Conservation (phyloP, 2,329 filamentous ascomycete genomes). For the Chaetomium olivaceum region DNA sequence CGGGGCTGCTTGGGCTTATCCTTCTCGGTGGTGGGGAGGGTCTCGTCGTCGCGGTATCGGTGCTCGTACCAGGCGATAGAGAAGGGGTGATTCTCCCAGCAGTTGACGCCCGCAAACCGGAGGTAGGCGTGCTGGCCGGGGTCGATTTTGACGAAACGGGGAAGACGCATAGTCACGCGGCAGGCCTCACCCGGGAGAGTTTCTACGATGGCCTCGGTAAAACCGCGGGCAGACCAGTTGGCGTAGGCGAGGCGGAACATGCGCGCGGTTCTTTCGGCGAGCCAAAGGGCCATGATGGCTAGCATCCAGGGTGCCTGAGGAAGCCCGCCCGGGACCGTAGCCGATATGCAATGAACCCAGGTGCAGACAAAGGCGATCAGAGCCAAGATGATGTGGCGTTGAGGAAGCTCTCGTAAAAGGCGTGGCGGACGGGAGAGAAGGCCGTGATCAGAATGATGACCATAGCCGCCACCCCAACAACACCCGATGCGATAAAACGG, state of each 20-base stretch:
- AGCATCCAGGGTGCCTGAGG: constrained; percentile 75
- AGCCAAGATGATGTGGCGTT: constrained; percentile 80
- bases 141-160: constrained; percentile 64
- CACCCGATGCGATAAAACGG: constrained; percentile 62
- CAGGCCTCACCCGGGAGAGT: constrained; percentile 68
- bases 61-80: constrained; percentile 74
- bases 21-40: constrained; percentile 33
- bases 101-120: constrained; percentile 64
- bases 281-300: constrained; percentile 75
- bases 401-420: constrained; percentile 96
- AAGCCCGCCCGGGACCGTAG: constrained; percentile 64
- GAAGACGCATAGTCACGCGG: constrained; percentile 69
- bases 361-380: constrained; percentile 67
- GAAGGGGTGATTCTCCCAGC: constrained; percentile 77
- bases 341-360: constrained; percentile 74
- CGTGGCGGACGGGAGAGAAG: constrained; percentile 79
- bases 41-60: constrained; percentile 43
- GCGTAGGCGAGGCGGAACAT: constrained; percentile 63
- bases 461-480: constrained; percentile 60
- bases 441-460: constrained; percentile 67
- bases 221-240: constrained; percentile 62
- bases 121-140: constrained; percentile 76
- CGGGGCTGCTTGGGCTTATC: constrained; percentile 28
- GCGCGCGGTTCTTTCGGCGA: constrained; percentile 65
- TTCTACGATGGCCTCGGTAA: constrained; percentile 66